Base-by-base conservation (phyloP, 2,329 filamentous ascomycete genomes). In the Fusarium torreyae region DNA sequence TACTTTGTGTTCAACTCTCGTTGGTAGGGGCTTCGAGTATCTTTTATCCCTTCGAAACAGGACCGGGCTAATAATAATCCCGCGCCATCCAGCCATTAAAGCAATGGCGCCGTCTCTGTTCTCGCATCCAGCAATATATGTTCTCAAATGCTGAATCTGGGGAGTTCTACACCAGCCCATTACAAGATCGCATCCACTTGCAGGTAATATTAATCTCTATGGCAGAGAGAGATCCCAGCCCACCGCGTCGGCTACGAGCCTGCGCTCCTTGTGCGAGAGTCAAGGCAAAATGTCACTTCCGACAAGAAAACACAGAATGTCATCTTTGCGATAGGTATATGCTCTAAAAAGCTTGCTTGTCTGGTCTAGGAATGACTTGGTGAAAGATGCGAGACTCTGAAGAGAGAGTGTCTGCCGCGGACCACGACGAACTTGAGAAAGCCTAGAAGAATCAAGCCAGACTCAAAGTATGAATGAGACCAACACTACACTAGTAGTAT, bases 231-330 rank as follows among this genome's bases (percentile, higher is more conserved):
- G 56, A 63, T 22, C 18, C 64, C 17, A 79, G 77, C 45, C 77
- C 76, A 6, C 74, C 64, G 17, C 76, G 77, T 8, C 71, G 77
- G 49, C 65, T 72, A 24, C 72, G 77, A 50, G 76, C 77, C 11
- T 79, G 77, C 38, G 69, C 68, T n/a, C 63, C 72, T 36, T 79
- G 77, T 56, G 68, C 69, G 28, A 71, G 66, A 53, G 69, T 66
- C 22, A 78, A 76, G 55, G 71, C 75, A n/a, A 70, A 68, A 48
- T 78, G 77, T 38, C 59, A 72, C 57, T 79, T 78, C 40, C 69
- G 61, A 48, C 63, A 69, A 24, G 60, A 68, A 39, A 72, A 73
- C 34, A 45, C 67, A n/a, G 39, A 46, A 14, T 64, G 55, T 13
- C 69, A 76, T 58, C 22, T 73, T 8, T 78, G 77, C 33, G 73